Percentiles rank a stretch among this genome's conserved stretches.
phyloP scores from a whole-genome alignment of 192 early-diverging fungal genomes.

The Podila horticola region DNA sequence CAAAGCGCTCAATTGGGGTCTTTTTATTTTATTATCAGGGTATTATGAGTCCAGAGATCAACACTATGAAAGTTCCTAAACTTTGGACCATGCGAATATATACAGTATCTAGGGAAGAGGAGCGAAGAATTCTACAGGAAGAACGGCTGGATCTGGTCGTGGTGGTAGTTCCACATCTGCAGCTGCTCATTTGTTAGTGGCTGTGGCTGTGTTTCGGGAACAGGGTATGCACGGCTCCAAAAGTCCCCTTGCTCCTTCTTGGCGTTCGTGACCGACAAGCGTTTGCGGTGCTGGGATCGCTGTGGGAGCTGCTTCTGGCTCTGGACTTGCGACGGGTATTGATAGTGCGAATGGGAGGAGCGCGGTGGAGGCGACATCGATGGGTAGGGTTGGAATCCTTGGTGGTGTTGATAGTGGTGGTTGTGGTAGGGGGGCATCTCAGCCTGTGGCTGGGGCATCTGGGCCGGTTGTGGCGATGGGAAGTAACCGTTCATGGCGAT shows the following conservation, averaged over 20 bases:
- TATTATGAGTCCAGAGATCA: too few species aligned
- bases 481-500: constrained; percentile 40
- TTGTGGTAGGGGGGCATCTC: not conserved
- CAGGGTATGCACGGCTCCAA: not conserved
- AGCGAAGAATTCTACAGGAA: not conserved
- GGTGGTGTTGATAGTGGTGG: not conserved
- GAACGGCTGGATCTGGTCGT: not conserved
- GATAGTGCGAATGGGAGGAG: too few species aligned
- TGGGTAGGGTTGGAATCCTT: constrained; percentile 4
- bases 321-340: too few species aligned
- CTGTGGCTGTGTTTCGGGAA: not conserved
- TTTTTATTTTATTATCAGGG: too few species aligned
- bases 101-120: too few species aligned
- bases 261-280: not conserved
- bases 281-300: not conserved
- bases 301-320: too few species aligned
- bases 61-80: not conserved
- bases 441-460: not conserved
- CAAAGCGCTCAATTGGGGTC: too few species aligned
- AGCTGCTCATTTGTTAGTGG: not conserved
- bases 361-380: too few species aligned
- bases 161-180: not conserved
- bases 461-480: constrained; percentile 2
- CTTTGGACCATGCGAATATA: too few species aligned
- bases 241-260: not conserved